phyloP scores from a whole-genome alignment of 495 filamentous ascomycete genomes.

The Hypoxylon fragiforme region DNA sequence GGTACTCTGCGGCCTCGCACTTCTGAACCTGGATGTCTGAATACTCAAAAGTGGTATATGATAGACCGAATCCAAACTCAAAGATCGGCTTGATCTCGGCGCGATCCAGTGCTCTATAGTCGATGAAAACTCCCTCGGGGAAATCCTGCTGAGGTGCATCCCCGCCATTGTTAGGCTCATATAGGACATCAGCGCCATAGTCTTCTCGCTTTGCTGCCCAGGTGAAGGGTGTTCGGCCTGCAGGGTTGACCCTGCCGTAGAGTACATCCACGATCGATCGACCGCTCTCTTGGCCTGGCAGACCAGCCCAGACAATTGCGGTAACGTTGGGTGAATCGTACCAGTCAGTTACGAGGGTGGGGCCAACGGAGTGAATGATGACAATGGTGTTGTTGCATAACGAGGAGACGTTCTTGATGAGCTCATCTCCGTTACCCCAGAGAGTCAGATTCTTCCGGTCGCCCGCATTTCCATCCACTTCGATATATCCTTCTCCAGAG shows the following conservation, averaged over 20 bases:
- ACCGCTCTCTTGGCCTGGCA: conserved; percentile 91
- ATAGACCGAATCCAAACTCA: conserved; percentile 90
- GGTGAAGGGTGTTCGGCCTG: conserved; percentile 86
- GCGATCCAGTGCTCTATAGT: conserved; percentile 90
- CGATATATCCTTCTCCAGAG: conserved; percentile 85
- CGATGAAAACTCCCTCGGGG: conserved; percentile 86
- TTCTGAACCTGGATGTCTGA: conserved; percentile 69
- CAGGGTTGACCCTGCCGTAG: conserved; percentile 85
- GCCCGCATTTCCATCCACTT: conserved; percentile 80
- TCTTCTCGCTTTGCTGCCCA: conserved; percentile 72
- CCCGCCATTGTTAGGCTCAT: conserved; percentile 70
- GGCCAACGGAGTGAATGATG: conserved; percentile 82
- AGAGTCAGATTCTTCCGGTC: conserved; percentile 93
- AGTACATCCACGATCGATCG: conserved; percentile 90
- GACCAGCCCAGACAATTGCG: conserved; percentile 89
- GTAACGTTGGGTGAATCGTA: conserved; percentile 89
- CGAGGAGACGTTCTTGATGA: conserved; percentile 76
- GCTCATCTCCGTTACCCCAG: conserved; percentile 77
- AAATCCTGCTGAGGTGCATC: conserved; percentile 79
- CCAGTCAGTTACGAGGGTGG: conserved; percentile 77
- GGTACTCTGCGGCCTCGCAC: conserved; percentile 56
- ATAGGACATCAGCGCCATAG: conserved; percentile 77
- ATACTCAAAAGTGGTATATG: conserved; percentile 85
- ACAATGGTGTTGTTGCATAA: conserved; percentile 90
- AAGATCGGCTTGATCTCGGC: conserved; percentile 73